Evolutionary conservation across 768 basidiomycete genomes (phyloP), one percentile per base, ranked within the genome.

Genomic region (Rhodotorula toruloides): DNA sequence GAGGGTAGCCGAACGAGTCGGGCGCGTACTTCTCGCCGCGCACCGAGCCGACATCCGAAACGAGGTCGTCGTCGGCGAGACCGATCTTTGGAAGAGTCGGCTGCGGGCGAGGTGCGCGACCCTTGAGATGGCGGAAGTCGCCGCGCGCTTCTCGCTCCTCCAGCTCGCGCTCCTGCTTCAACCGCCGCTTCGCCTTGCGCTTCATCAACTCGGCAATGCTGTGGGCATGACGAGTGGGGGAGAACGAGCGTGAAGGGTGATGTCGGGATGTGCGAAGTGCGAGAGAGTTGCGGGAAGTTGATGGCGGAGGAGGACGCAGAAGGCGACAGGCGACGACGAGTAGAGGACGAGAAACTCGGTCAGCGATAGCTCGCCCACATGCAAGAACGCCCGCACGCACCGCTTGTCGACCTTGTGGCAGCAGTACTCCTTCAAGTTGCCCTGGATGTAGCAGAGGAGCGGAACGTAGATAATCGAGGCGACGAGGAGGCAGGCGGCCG

Each of bases 321-420:
- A 16, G 36, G 29, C 2, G 13, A 39, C 29, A 42, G 21, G 40
- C 27, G 21, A 48, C 22, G 47, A 46, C 27, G 19, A 27, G 27
- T 0, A n/a, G 29, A 42, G 22, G 16, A 21, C 11, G 21, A 6
- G 37, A 48, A 47, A 27, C 17, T 21, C 16, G 19, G 48, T 56
- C 57, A 53, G 54, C 42, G 37, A 14, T 27, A 19, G 59, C 67
- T 46, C 37, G 43, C 42, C 29, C 58, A 25, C 69, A 61, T n/a
- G 61, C n/a, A 17, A 49, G 9, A 27, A 54, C n/a, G 17, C 43
- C 58, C 1, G 11, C 31, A 64, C 37, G 67, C 74, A 61, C 75
- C 90, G 89, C 85, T 97, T 97, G 81, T 99, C 94, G 55, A 97
- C 91, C 78, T 97, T 96, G 81, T 98, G 91, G 77, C 93, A 97